phyloP scores from a whole-genome alignment of 1,284 basidiomycete species.

The Leccinum ponderosum region DNA sequence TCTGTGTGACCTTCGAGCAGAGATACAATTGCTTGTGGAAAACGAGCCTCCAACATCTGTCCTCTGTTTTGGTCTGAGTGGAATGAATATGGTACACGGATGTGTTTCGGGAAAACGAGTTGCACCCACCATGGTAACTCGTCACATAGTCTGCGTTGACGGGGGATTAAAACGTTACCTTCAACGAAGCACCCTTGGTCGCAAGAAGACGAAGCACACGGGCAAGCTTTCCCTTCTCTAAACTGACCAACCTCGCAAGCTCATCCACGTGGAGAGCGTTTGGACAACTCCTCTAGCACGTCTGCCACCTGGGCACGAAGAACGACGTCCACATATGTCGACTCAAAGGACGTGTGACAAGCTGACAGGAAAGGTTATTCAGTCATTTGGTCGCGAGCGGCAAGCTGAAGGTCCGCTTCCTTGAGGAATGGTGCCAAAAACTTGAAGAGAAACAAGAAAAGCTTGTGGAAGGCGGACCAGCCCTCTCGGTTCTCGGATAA shows the following conservation, averaged over 20 bases:
- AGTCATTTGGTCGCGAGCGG: constrained; percentile 64
- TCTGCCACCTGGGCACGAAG: constrained; percentile 28
- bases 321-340: constrained; percentile 26
- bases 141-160: no score
- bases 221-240: constrained; percentile 31
- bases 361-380: constrained; percentile 4
- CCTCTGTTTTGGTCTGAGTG: no score
- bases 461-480: constrained; percentile 95
- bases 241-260: constrained; percentile 22
- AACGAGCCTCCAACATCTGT: no score
- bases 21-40: no score
- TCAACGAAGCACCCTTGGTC: constrained; percentile 37
- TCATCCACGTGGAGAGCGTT: constrained; percentile 28
- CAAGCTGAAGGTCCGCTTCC: constrained; percentile 75
- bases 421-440: constrained; percentile 93
- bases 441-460: constrained; percentile 90
- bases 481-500: constrained; percentile 86
- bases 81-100: no score
- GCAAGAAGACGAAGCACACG: constrained; percentile 35
- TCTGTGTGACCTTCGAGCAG: no score
- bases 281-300: constrained; percentile 18
- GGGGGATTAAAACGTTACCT: constrained; percentile 8
- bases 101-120: no score
- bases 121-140: no score
- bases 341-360: constrained; percentile 24